These are phyloP conservation scores for Ustilago shanxiensis DNA, from an alignment of 1,284 basidiomycete species.

Conservation along the genomic window DNA sequence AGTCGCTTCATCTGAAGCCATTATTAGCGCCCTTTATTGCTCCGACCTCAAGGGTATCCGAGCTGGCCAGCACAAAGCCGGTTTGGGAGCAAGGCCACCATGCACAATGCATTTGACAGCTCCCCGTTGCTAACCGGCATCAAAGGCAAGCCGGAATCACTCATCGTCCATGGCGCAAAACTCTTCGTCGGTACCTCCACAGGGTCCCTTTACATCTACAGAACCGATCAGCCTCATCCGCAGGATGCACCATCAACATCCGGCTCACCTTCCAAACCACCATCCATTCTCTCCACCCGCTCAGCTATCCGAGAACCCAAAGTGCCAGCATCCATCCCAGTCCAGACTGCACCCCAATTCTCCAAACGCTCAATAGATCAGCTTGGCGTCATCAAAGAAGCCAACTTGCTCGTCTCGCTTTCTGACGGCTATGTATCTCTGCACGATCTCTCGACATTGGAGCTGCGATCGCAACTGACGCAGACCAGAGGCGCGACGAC, in stretches of 20 bases:
- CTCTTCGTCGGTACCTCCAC: constrained; percentile 58
- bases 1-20: not conserved
- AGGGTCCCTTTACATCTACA: constrained; percentile 47
- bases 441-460: constrained; percentile 76
- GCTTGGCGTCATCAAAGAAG: constrained; percentile 83
- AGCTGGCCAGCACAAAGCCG: constrained; percentile 3
- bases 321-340: constrained; percentile 18
- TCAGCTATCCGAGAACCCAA: constrained; percentile 2
- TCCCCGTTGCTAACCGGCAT: constrained; percentile 43
- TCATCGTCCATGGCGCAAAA: constrained; percentile 54
- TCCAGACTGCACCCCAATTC: constrained; percentile 70
- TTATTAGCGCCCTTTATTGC: not conserved
- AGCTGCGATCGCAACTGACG: constrained; percentile 74
- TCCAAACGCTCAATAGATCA: constrained; percentile 83
- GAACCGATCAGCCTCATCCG: constrained; percentile 16
- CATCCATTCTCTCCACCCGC: constrained; percentile 30
- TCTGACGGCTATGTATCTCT: constrained; percentile 77
- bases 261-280: constrained; percentile 21
- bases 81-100: constrained; percentile 11
- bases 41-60: not conserved
- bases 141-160: constrained; percentile 47
- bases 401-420: constrained; percentile 83
- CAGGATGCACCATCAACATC: constrained; percentile 12
- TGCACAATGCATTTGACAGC: constrained; percentile 57
- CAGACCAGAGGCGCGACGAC: constrained; percentile 81